A percentile compares a stretch with the other conserved stretches of the same genome.
These are phyloP conservation scores for Elsinoe perseae DNA, from an alignment of 2,329 filamentous ascomycete genomes.

Conservation along the genomic window DNA sequence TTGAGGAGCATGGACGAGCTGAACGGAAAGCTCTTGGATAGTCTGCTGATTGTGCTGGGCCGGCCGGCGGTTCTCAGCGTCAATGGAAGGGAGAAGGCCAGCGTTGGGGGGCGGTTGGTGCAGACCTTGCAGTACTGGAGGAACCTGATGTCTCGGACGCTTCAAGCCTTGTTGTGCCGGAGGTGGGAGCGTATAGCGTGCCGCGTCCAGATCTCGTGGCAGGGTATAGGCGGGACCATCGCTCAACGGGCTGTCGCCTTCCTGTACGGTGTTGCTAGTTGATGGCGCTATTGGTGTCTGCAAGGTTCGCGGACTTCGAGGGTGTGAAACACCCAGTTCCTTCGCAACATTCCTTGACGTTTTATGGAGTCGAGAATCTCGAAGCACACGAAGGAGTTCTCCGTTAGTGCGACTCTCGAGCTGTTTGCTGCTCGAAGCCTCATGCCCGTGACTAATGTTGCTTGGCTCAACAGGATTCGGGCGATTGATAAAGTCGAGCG, in stretches of 20 bases:
- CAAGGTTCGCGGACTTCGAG: slow-evolving; percentile 9
- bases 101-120: slow-evolving; percentile 58
- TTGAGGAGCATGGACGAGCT: slow-evolving; percentile 25
- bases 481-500: slow-evolving; percentile 26
- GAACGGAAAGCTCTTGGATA: slow-evolving; percentile 1
- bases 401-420: slow-evolving; percentile 24
- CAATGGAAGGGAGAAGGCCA: slow-evolving; percentile 54
- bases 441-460: slow-evolving; percentile 25
- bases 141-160: slow-evolving; percentile 32
- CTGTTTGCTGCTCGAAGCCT: slow-evolving; percentile 25
- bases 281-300: slow-evolving; percentile 30
- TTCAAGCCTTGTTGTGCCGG: slow-evolving; percentile 24
- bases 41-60: not conserved
- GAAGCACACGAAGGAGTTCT: slow-evolving; percentile 24
- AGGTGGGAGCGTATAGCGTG: slow-evolving; percentile 31
- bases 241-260: slow-evolving; percentile 23
- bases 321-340: not conserved
- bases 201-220: slow-evolving; percentile 23
- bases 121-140: slow-evolving; percentile 49
- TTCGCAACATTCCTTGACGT: slow-evolving; percentile 9
- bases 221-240: slow-evolving; percentile 18
- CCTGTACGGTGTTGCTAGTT: slow-evolving; percentile 30
- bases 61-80: slow-evolving; percentile 34
- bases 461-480: slow-evolving; percentile 33
- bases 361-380: slow-evolving; percentile 17